phyloP scores from a whole-genome alignment of 1,139 yeast genomes.

The Pneumocystis jirovecii region DNA sequence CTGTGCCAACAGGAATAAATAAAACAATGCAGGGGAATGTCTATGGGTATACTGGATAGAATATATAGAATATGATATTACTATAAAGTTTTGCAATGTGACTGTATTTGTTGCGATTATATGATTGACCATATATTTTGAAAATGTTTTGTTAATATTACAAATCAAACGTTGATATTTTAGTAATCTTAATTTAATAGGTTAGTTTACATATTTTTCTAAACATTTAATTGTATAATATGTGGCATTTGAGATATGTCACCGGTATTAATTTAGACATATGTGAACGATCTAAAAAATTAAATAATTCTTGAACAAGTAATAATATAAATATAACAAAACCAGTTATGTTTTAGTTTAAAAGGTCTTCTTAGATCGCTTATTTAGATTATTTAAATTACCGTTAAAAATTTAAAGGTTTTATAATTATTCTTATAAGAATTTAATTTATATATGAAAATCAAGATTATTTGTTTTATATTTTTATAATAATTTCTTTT shows the following conservation, averaged over 20 bases:
- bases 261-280: not conserved
- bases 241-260: not conserved
- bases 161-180: not conserved
- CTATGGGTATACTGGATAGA: not conserved
- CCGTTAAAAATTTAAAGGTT: not conserved
- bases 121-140: not conserved
- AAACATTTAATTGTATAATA: not conserved
- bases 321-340: not conserved
- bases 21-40: not conserved
- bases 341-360: not conserved
- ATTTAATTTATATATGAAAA: not conserved
- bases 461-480: not conserved
- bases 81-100: not conserved
- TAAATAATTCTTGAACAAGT: not conserved
- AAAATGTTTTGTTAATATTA: not conserved
- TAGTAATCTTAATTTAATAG: not conserved
- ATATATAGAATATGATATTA: not conserved
- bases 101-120: not conserved
- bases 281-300: not conserved
- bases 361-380: not conserved
- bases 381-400: not conserved
- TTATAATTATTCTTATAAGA: not conserved
- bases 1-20: not conserved
- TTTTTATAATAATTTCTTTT: not conserved
- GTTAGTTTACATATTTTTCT: not conserved